Base-by-base conservation (phyloP, 257 asterid species). In the Rehmannia glutinosa region DNA sequence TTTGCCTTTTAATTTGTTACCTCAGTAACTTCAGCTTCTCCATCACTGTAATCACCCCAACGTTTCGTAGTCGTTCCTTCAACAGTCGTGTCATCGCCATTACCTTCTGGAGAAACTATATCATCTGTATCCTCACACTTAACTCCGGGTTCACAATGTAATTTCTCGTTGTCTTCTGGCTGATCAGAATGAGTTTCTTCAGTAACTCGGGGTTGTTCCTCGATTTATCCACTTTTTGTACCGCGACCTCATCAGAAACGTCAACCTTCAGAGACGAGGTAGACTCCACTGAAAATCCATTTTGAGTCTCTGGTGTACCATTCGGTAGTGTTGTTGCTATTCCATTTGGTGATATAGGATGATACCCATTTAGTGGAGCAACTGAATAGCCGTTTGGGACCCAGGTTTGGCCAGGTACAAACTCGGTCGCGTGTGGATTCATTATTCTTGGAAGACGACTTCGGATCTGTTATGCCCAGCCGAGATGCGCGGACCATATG, bases 401-500 rank as follows among this genome's bases (percentile, higher is more conserved):
- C 96, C 96, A 91, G 54, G 86, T 79, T 52, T 87, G 89, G 20
- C 87, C 81, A 15, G 97, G 94, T 55, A 90, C 80, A 72, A 84
- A 86, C 76, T 84, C 97, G 64, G 79, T 78, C 4, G 97, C 95
- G 66, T 87, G 97, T 25, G 96, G 96, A 67, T 90, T 90, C 97
- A 90, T 90, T 59, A 82, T 68, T 60, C 76, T 47, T 58, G 80
- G 85, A 64, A 80, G 82, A 59, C 76, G 68, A 69, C 81, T 12
- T 88, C 91, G 1, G 96, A 62, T 78, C 97, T 73, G 73, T 74
- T 82, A 73, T 74, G 80, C 46, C 90, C 90, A 57, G 92, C 96
- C 8, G 96, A 80, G 49, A 90, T 80, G 59, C 96, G 87, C 32
- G 97, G 96, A 30, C 97, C 97, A 64, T 87, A 90, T 0, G 97